phyloP scores from a whole-genome alignment of 352 stramenopile species.

The Phytophthora palmivora region DNA sequence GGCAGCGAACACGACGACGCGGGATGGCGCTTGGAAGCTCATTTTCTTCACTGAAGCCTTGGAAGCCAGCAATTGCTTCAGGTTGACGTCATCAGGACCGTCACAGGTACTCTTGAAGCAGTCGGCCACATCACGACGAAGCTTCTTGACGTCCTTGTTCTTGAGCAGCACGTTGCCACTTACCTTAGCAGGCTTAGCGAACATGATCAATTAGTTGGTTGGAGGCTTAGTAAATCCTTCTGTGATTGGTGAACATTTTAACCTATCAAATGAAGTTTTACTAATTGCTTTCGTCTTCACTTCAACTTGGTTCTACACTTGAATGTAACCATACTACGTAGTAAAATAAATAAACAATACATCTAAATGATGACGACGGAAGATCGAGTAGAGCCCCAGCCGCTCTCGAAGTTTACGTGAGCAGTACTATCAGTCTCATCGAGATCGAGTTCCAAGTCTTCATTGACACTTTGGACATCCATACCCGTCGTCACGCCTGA shows the following conservation, averaged over 20 bases:
- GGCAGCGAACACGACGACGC: slow-evolving; percentile 71
- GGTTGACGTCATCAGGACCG: slow-evolving; percentile 42
- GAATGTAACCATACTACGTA: no score
- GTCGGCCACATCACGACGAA: slow-evolving; percentile 63
- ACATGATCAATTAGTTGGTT: slow-evolving; percentile 51
- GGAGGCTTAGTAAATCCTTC: neutral
- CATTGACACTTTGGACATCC: slow-evolving; percentile 33
- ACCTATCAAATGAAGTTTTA: slow-evolving; percentile 9
- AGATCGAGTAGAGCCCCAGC: slow-evolving; percentile 16
- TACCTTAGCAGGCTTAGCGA: slow-evolving; percentile 78
- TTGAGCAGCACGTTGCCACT: slow-evolving; percentile 85
- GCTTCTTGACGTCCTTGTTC: slow-evolving; percentile 89
- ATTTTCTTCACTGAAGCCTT: slow-evolving; percentile 76
- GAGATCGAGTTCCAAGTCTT: slow-evolving; percentile 27
- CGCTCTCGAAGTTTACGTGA: slow-evolving; percentile 29
- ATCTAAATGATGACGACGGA: slow-evolving; percentile 41
- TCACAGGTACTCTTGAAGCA: slow-evolving; percentile 39
- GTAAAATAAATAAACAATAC: slow-evolving; percentile 31
- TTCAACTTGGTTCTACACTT: no score
- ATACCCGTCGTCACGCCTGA: slow-evolving; percentile 12
- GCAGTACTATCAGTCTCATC: slow-evolving; percentile 11
- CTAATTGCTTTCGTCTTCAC: no score
- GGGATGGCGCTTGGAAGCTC: slow-evolving; percentile 78
- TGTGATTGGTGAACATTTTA: slow-evolving; percentile 2
- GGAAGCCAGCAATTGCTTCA: slow-evolving; percentile 51